A percentile compares a stretch with the other conserved stretches of the same genome.
Evolutionary conservation across 257 asterid genomes (phyloP).

Genomic region (Plectranthus barbatus): DNA sequence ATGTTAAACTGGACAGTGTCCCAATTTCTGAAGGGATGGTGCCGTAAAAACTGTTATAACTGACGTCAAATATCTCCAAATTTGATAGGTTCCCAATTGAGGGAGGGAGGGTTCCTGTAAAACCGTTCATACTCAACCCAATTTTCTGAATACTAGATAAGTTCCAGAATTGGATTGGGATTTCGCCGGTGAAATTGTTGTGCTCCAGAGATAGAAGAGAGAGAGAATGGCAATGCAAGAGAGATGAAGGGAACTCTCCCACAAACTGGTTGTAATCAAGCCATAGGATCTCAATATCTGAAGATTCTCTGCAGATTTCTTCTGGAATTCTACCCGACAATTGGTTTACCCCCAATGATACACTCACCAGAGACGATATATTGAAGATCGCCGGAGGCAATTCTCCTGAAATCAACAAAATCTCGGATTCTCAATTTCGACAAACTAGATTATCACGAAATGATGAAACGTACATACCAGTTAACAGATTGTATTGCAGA

Average conservation of each 20-base stretch:
- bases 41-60: neutral
- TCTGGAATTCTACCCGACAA: neutral
- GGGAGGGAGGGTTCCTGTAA: neutral
- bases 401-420: neutral
- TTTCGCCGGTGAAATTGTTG: neutral
- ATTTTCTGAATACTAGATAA: neutral
- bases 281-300: neutral
- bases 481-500: too few relatives aligned
- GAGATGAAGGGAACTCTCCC: neutral
- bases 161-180: neutral
- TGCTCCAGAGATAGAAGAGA: neutral
- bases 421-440: too few relatives aligned
- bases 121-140: neutral
- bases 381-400: neutral
- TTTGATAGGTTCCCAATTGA: slow-evolving; percentile 7
- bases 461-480: too few relatives aligned
- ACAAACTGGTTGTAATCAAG: neutral
- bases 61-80: neutral
- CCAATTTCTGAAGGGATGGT: slow-evolving; percentile 12
- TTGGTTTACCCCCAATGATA: neutral
- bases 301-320: neutral
- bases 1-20: neutral
- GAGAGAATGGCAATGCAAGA: neutral
- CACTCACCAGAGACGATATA: neutral
- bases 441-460: too few relatives aligned